phyloP scores from a whole-genome alignment of 352 stramenopile genomes.

The Thraustochytrium sp. region DNA sequence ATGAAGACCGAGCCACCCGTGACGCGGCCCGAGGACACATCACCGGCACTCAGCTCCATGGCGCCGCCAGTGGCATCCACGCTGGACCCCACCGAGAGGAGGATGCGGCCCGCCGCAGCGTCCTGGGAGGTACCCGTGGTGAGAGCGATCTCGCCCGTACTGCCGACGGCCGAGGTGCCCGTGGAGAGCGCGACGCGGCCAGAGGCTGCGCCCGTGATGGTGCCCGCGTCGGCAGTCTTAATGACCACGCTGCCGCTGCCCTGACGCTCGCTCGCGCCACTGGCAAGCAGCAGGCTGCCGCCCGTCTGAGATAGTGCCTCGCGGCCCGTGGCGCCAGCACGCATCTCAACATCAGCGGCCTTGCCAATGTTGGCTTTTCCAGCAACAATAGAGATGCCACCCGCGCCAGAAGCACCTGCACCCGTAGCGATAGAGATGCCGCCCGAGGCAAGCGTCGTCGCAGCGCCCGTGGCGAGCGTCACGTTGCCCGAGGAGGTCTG shows the following conservation, averaged over 20 bases:
- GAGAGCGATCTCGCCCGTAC: conserved; percentile 54
- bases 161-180: conserved; percentile 46
- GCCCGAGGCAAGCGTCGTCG: neutral
- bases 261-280: conserved; percentile 18
- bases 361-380: conserved; percentile 47
- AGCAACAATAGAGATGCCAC: conserved; percentile 54
- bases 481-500: neutral
- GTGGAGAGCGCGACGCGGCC: neutral
- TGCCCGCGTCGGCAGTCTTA: conserved; percentile 44
- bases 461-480: neutral
- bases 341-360: conserved; percentile 9
- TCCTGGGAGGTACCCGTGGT: conserved; percentile 48
- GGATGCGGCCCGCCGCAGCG: conserved; percentile 53
- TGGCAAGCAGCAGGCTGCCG: conserved; percentile 53
- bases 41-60: conserved; percentile 42
- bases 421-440: neutral
- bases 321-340: conserved; percentile 29
- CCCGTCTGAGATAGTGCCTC: conserved; percentile 24
- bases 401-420: neutral
- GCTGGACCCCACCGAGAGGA: conserved; percentile 54
- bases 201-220: neutral
- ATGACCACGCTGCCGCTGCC: neutral
- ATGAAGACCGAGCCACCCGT: neutral
- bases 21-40: neutral
- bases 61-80: conserved; percentile 52